Evolutionary conservation across 257 asterid genomes (phyloP).

Genomic region (Nicotiana attenuata): DNA sequence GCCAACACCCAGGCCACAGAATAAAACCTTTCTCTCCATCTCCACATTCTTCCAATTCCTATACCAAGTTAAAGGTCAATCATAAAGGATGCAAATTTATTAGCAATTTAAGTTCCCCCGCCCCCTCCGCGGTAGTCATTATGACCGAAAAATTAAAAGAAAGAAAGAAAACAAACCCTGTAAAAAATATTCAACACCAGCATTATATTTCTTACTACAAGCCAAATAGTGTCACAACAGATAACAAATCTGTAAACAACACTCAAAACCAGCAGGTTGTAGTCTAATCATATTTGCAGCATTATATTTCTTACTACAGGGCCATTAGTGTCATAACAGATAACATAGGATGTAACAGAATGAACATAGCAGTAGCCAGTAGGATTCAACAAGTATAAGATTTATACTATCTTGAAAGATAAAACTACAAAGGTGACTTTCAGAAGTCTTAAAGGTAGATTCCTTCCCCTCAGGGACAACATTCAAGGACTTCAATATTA

Average conservation of each 20-base stretch:
- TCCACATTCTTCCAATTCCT: background rate
- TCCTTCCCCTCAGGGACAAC: background rate
- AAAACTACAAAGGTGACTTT: too few species aligned
- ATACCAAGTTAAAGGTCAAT: background rate
- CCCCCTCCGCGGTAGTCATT: background rate
- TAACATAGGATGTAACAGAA: background rate
- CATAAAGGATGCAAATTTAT: background rate
- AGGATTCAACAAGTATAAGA: background rate
- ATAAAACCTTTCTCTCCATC: background rate
- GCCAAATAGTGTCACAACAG: background rate
- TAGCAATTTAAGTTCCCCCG: background rate
- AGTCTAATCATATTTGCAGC: background rate
- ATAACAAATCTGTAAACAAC: background rate
- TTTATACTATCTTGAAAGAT: background rate
- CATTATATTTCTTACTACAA: background rate
- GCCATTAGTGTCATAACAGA: background rate
- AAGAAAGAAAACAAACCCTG: background rate
- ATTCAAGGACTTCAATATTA: background rate
- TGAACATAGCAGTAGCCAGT: background rate
- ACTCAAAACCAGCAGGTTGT: background rate
- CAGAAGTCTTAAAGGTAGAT: too few species aligned
- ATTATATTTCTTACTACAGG: background rate
- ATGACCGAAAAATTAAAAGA: background rate
- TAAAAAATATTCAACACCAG: background rate
- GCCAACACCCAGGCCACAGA: background rate